These are phyloP conservation scores for Pyronema domesticum DNA, from an alignment of 495 filamentous ascomycete species.

Conservation along the genomic window DNA sequence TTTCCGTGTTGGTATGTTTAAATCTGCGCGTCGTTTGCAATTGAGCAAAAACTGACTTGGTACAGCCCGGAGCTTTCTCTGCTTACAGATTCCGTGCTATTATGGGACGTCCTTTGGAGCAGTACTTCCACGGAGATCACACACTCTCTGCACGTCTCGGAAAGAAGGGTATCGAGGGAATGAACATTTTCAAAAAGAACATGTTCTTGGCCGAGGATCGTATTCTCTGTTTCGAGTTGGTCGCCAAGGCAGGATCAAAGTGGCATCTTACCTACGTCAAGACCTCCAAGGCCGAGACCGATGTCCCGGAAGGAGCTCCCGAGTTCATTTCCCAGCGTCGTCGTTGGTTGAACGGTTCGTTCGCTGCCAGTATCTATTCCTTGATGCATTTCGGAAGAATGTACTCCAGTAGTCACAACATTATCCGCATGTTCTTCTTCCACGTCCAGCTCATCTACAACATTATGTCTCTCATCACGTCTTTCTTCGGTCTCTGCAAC, in stretches of 20 bases:
- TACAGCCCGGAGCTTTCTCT: constrained; percentile 28
- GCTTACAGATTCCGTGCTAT: constrained; percentile 28
- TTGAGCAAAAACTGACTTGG: constrained; percentile 7
- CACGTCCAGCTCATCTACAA: constrained; percentile 62
- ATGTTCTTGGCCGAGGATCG: constrained; percentile 30
- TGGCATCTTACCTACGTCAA: constrained; percentile 28
- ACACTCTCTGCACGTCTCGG: constrained; percentile 69
- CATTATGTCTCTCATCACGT: constrained; percentile 68
- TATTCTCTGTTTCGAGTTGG: constrained; percentile 27
- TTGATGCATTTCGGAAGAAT: constrained; percentile 65
- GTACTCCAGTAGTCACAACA: constrained; percentile 25
- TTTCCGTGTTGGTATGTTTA: constrained; percentile 27
- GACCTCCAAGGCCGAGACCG: constrained; percentile 26
- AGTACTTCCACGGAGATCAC: constrained; percentile 29
- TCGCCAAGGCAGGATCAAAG: constrained; percentile 26
- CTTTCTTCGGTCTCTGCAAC: constrained; percentile 77
- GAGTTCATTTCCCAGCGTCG: constrained; percentile 27
- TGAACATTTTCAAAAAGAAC: constrained; percentile 30
- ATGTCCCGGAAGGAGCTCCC: constrained; percentile 24
- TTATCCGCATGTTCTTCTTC: constrained; percentile 25
- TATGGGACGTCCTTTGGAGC: constrained; percentile 27
- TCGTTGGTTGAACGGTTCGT: constrained; percentile 27
- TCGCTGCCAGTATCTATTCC: constrained; percentile 27
- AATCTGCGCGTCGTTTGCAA: background rate
- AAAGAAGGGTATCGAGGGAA: constrained; percentile 64